These are phyloP conservation scores for Phialophora chinensis DNA, from an alignment of 2,329 filamentous ascomycete species.

Conservation along the genomic window DNA sequence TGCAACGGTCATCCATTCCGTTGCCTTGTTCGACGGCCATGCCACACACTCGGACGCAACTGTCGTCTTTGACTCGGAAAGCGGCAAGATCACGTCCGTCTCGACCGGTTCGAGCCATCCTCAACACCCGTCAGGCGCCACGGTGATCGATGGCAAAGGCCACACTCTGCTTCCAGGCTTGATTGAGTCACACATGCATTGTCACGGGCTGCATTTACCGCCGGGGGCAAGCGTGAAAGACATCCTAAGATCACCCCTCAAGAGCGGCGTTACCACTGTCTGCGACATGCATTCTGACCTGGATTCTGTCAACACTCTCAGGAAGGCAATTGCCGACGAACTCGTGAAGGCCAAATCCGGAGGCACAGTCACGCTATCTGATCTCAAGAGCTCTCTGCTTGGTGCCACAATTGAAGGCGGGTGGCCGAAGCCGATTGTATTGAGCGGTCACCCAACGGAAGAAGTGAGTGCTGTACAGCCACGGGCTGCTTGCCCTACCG, in stretches of 20 bases:
- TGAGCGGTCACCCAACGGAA: conserved; percentile 41
- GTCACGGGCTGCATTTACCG: conserved; percentile 33
- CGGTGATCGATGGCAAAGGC: conserved; percentile 36
- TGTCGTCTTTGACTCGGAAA: conserved; percentile 36
- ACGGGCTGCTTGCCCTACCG: not conserved
- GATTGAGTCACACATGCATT: conserved; percentile 39
- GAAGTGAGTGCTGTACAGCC: conserved; percentile 26
- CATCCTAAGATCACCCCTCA: conserved; percentile 34
- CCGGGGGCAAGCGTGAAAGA: conserved; percentile 28
- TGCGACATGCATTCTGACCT: conserved; percentile 39
- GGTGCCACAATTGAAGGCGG: conserved; percentile 59
- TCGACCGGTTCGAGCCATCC: conserved; percentile 21
- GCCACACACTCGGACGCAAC: conserved; percentile 28
- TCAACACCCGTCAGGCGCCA: conserved; percentile 29
- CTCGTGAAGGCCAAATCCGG: conserved; percentile 28
- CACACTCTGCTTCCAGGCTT: conserved; percentile 39
- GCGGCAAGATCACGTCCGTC: conserved; percentile 37
- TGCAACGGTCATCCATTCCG: conserved; percentile 35
- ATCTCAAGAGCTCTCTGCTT: conserved; percentile 57
- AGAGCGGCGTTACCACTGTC: conserved; percentile 38
- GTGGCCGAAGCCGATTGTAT: conserved; percentile 53
- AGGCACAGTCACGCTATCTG: conserved; percentile 39
- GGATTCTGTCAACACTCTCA: conserved; percentile 29
- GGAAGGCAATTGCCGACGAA: conserved; percentile 30
- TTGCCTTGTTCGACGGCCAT: conserved; percentile 37